Evolutionary conservation across 2,329 filamentous ascomycete genomes (phyloP), one percentile per base, ranked within the genome.

Genomic region (Penicillium sp.): DNA sequence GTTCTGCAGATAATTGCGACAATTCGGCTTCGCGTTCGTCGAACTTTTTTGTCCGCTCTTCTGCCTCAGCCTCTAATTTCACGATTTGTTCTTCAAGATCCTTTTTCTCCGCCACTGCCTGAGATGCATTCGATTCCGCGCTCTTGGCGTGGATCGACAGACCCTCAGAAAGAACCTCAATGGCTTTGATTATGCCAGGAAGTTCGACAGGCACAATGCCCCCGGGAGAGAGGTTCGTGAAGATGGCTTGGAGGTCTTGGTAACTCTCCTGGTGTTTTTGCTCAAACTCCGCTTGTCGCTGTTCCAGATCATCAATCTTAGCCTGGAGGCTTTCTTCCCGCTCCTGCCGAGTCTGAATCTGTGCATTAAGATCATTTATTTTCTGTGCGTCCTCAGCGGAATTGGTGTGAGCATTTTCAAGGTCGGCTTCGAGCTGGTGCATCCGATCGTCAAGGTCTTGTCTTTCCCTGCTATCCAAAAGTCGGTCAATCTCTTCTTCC

Each of bases 401-500:
- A 44, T 77, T 75, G 37, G 70, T 71, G 44, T 78, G 79, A 19
- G 88, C 72, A 47, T 81, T 82, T 53, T 90, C 84, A 16, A 96
- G 75, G 64, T 96, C 89, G 16, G 83, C 78, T 65, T 91, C 84
- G 1, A 96, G 80, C 9, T 80, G 78, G 43, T 84, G 84, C 31
- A 91, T 78, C 55, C 82, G 86, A 44, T 88, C 84, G 59, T 93
- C 88, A 42, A 87, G 82, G 2, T 83, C 82, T 4, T 84, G 84
- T 67, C 87, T 89, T 66, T 97, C 91, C 41, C 90, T 84, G 38
- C 89, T 91, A 65, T 91, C 90, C 40, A 90, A 82, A 52, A 93
- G 84, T 57, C 91, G 84, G 65, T 97, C 92, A 49, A 97, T 84
- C 68, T 96, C 92, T 66, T 97, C 92, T 73, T 99, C 94, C 6